These are phyloP conservation scores for Selaginella tamariscina DNA, from an alignment of 75 land plant genomes.

Conservation along the genomic window DNA sequence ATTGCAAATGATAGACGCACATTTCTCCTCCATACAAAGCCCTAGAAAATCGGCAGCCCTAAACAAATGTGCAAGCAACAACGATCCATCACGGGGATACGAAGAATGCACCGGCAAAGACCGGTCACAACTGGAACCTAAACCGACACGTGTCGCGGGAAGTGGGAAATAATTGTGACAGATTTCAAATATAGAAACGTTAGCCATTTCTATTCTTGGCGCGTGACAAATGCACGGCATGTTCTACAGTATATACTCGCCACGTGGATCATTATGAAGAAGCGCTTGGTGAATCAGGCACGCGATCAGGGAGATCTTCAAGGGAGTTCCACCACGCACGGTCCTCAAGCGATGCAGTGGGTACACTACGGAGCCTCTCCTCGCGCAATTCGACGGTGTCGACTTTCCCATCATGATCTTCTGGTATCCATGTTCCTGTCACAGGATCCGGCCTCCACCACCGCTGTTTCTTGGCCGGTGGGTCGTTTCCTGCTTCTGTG, in stretches of 20 bases:
- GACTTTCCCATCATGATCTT: neutral
- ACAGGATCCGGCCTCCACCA: neutral
- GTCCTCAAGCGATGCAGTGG: conserved; percentile 24
- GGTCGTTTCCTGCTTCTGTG: neutral
- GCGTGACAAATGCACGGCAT: neutral
- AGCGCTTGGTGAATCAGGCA: no score
- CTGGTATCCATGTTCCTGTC: neutral
- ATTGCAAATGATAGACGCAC: no score
- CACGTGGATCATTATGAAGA: no score
- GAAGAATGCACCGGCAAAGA: no score
- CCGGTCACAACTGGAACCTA: no score
- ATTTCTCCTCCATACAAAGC: no score
- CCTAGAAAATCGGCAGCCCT: no score
- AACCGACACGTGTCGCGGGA: no score
- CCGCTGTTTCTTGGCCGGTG: neutral
- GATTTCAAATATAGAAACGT: neutral
- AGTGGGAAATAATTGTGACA: no score
- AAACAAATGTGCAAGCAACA: no score
- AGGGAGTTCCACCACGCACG: conserved; percentile 29
- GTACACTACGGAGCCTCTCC: conserved; percentile 12
- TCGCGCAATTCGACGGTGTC: conserved; percentile 9
- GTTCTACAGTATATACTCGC: neutral
- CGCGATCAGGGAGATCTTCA: conserved; percentile 25
- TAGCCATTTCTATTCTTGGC: neutral
- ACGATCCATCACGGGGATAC: no score